Base-by-base conservation (phyloP, 2,329 filamentous ascomycete genomes). In the Metarhizium guizhouense region DNA sequence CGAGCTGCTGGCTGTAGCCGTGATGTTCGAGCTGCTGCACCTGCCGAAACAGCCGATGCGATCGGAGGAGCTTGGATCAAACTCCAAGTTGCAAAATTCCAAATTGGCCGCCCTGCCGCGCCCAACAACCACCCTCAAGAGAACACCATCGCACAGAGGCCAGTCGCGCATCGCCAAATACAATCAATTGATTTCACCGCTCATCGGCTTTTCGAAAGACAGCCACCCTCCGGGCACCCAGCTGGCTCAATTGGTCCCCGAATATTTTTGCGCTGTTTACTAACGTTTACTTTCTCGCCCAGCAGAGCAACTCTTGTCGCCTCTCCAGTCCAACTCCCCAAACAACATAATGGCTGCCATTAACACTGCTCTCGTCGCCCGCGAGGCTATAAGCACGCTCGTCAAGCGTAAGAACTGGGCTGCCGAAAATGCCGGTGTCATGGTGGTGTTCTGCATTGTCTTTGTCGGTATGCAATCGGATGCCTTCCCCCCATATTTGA, bases 381-480 rank as follows among this genome's bases (percentile, higher is more conserved):
- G 71, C 63, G 62, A 65, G 56, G 69, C 67, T 62, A 61, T 71
- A 51, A 60, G 67, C 67, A 67, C 72, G 63, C 65, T 75, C 50
- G 64, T 61, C 61, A 74, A 73, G 71, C 73, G 73, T 57, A 56
- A 68, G 59, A 75, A 68, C 69, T 76, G 71, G 71, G 64, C 73
- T 53, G 56, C 65, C 34, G 59, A 63, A 55, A 68, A 76, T 54
- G 64, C 65, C 53, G 73, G 73, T 63, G 70, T 73, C 60, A 66
- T 75, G 58, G 67, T 74, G 53, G 73, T 76, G 61, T 74, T 76
- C 63, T 70, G 67, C 64, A 75, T 76, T 54, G 67, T 75, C 60
- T 70, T 68, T 57, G 53, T 74, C 52, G 71, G 71, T 73, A 70
- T 50, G 70, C 50, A 43, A 30, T 5, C 32, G 32, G 38, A 16